These are phyloP conservation scores for Shiraia bambusicola DNA, from an alignment of 2,329 filamentous ascomycete species.

Conservation along the genomic window DNA sequence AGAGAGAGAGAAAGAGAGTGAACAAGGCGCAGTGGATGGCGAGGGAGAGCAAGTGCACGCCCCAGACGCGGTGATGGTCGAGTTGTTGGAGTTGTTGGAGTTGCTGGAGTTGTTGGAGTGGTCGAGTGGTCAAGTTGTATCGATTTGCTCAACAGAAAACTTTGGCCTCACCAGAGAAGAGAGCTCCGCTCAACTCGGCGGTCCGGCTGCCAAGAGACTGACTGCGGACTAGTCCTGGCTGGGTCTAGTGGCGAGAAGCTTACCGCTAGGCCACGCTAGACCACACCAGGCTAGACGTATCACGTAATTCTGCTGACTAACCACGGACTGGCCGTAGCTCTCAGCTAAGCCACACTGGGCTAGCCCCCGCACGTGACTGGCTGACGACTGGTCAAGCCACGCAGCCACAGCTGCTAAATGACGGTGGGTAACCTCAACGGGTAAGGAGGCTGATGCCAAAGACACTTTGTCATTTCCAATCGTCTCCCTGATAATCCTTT, in stretches of 20 bases:
- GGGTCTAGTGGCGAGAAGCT: no score
- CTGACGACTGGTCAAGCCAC: conserved; percentile 6
- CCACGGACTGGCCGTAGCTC: no score
- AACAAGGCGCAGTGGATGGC: conserved; percentile 20
- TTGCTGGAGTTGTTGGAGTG: no score
- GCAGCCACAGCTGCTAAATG: conserved; percentile 8
- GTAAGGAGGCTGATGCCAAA: conserved; percentile 31
- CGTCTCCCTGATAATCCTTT: background rate
- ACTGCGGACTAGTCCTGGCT: no score
- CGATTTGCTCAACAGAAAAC: conserved; percentile 41
- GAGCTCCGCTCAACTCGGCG: background rate
- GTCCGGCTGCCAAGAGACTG: background rate
- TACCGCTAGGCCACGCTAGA: no score
- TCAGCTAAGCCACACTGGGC: conserved; percentile 10
- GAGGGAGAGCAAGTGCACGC: conserved; percentile 21
- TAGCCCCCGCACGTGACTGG: no score
- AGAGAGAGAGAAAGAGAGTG: no score
- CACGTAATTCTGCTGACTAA: no score
- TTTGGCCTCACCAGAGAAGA: conserved; percentile 7
- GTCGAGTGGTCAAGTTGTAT: no score
- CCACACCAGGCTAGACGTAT: no score
- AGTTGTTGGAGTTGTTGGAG: conserved; percentile 25
- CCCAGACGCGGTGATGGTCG: conserved; percentile 16
- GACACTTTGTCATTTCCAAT: conserved; percentile 28
- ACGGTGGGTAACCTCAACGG: conserved; percentile 22